These are phyloP conservation scores for Paraphysoderma sedebokerense DNA, from an alignment of 371 early-diverging fungal species.

Conservation along the genomic window DNA sequence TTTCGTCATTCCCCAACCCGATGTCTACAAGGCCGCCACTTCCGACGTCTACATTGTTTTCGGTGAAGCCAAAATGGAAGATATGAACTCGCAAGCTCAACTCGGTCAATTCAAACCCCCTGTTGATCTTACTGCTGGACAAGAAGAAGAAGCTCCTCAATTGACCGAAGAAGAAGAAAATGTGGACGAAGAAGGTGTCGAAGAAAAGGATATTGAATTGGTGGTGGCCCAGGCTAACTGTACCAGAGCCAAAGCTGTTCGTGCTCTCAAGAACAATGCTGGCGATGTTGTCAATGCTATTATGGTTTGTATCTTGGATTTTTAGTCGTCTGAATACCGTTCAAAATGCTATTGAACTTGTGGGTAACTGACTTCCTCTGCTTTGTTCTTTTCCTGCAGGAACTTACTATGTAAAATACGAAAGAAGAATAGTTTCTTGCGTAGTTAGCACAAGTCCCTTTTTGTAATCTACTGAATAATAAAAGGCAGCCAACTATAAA, in stretches of 20 bases:
- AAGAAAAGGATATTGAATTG: slow-evolving; percentile 80
- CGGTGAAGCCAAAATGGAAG: slow-evolving; percentile 85
- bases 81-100: slow-evolving; percentile 57
- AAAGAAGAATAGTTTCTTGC: too few relatives aligned
- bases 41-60: slow-evolving; percentile 92
- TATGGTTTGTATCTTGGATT: slow-evolving; percentile 42
- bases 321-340: too few relatives aligned
- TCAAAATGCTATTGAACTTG: too few relatives aligned
- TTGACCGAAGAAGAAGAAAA: slow-evolving; percentile 35
- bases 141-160: slow-evolving; percentile 29
- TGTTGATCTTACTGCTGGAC: slow-evolving; percentile 22
- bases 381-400: too few relatives aligned
- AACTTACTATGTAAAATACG: too few relatives aligned
- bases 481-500: too few relatives aligned
- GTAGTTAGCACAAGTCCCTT: too few relatives aligned
- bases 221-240: slow-evolving; percentile 81
- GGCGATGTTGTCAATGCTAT: slow-evolving; percentile 93
- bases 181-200: slow-evolving; percentile 56
- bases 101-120: slow-evolving; percentile 19
- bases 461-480: too few relatives aligned
- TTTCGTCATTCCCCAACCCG: slow-evolving; percentile 74
- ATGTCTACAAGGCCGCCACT: slow-evolving; percentile 78
- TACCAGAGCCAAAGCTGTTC: slow-evolving; percentile 75
- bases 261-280: slow-evolving; percentile 69
- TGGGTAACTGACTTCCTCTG: too few relatives aligned